These are phyloP conservation scores for Termitomyces sp. DNA, from an alignment of 768 basidiomycete species.

Conservation along the genomic window DNA sequence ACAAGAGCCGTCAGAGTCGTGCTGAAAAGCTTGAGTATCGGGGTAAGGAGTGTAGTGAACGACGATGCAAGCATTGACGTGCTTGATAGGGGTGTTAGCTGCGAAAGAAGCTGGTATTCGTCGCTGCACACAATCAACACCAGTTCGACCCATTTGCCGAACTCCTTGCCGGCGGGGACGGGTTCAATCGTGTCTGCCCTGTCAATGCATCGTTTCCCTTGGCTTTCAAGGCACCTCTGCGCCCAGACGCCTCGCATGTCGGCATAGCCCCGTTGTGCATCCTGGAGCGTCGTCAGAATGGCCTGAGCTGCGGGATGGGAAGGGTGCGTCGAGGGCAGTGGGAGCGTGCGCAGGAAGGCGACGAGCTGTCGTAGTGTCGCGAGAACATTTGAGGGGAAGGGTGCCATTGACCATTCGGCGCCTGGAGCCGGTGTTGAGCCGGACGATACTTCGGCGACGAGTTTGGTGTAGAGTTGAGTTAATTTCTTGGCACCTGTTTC, in stretches of 20 bases:
- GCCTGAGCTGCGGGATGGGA: conserved; percentile 70
- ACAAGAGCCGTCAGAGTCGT: conserved; percentile 60
- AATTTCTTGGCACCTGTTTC: conserved; percentile 84
- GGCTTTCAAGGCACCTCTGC: conserved; percentile 66
- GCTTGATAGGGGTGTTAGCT: conserved; percentile 56
- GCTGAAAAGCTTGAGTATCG: conserved; percentile 61
- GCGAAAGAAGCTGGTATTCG: conserved; percentile 60
- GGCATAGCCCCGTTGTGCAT: conserved; percentile 78
- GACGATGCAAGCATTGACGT: conserved; percentile 49
- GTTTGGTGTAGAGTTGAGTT: conserved; percentile 76
- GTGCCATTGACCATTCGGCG: conserved; percentile 45
- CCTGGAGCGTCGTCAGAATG: conserved; percentile 61
- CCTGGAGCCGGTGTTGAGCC: conserved; percentile 64
- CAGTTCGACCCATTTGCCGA: conserved; percentile 65
- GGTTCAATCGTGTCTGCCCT: conserved; percentile 66
- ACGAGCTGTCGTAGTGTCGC: conserved; percentile 59
- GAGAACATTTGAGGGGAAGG: conserved; percentile 51
- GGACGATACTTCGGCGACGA: conserved; percentile 82
- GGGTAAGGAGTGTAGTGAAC: conserved; percentile 55
- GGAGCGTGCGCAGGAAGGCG: conserved; percentile 62
- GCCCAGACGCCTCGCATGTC: conserved; percentile 84
- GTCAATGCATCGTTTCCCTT: conserved; percentile 64
- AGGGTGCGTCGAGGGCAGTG: conserved; percentile 74
- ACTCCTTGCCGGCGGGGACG: conserved; percentile 61
- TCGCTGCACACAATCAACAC: conserved; percentile 64